A percentile compares a stretch with the other conserved stretches of the same genome.
These are phyloP conservation scores for Colletotrichum sp. DNA, from an alignment of 2,329 filamentous ascomycete genomes.

Conservation along the genomic window DNA sequence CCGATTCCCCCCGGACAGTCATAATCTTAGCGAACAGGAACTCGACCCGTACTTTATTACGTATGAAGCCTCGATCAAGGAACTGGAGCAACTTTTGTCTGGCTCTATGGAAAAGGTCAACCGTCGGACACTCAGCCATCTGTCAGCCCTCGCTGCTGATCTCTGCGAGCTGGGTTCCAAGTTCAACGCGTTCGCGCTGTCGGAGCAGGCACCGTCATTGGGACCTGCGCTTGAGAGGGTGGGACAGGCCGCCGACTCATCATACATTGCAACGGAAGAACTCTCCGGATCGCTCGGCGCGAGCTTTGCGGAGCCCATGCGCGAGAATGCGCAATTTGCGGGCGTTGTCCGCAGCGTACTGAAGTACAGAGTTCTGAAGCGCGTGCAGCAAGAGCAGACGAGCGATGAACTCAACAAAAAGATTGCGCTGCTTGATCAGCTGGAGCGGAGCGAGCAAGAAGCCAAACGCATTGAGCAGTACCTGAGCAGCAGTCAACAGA, in stretches of 20 bases:
- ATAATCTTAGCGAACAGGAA: slow-evolving; percentile 82
- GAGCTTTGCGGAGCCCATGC: slow-evolving; percentile 95
- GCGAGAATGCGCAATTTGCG: slow-evolving; percentile 96
- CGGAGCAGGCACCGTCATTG: slow-evolving; percentile 86
- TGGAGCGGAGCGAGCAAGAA: slow-evolving; percentile 94
- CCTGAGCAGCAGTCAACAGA: slow-evolving; percentile 73
- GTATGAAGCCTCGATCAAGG: slow-evolving; percentile 90
- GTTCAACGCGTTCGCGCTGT: slow-evolving; percentile 96
- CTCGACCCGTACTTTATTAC: slow-evolving; percentile 95
- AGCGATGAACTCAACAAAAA: slow-evolving; percentile 92
- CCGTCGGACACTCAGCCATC: slow-evolving; percentile 81
- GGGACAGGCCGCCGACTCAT: slow-evolving; percentile 93
- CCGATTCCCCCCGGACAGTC: slow-evolving; percentile 81
- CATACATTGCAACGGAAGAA: slow-evolving; percentile 95
- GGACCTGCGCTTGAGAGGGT: slow-evolving; percentile 92
- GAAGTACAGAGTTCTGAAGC: slow-evolving; percentile 87
- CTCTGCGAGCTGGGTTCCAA: slow-evolving; percentile 92
- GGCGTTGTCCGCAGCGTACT: slow-evolving; percentile 90
- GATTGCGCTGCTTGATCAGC: slow-evolving; percentile 76
- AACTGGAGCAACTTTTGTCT: slow-evolving; percentile 84
- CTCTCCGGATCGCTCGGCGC: slow-evolving; percentile 86
- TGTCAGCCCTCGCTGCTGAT: slow-evolving; percentile 83
- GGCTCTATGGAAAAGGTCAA: slow-evolving; percentile 98
- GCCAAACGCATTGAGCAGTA: slow-evolving; percentile 94
- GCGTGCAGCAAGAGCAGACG: slow-evolving; percentile 97